Conservation (phyloP, 2,329 filamentous ascomycete species). For the Diaporthe sp. region DNA sequence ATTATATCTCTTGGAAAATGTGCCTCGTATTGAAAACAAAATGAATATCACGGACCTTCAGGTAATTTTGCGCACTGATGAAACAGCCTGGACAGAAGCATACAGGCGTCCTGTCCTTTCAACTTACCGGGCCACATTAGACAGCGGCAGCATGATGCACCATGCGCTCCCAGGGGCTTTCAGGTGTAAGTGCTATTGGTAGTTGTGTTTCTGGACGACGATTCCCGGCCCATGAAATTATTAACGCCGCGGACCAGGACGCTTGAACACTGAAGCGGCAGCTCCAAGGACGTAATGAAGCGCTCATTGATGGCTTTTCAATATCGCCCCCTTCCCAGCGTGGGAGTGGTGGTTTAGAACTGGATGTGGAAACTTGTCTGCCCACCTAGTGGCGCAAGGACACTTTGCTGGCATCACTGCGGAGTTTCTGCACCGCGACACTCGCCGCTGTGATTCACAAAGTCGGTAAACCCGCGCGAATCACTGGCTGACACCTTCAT, state of each 20-base stretch:
- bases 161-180: too few relatives aligned
- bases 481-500: slow-evolving; percentile 33
- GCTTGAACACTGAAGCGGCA: neutral
- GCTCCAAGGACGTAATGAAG: neutral
- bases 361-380: neutral
- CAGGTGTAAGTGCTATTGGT: neutral
- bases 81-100: neutral
- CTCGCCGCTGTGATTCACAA: neutral
- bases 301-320: neutral
- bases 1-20: too few relatives aligned
- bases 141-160: too few relatives aligned
- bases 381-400: neutral
- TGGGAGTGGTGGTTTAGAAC: neutral
- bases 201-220: neutral
- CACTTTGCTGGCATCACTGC: slow-evolving; percentile 18
- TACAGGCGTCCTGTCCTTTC: neutral
- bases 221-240: neutral
- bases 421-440: slow-evolving; percentile 4
- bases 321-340: neutral
- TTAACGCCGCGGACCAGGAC: neutral
- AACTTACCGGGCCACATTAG: neutral
- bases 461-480: slow-evolving; percentile 7
- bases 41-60: too few relatives aligned
- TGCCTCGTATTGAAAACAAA: too few relatives aligned
- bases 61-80: too few relatives aligned